These are phyloP conservation scores for Lodderomyces metapsilosis DNA, from an alignment of 1,139 yeast species.

Conservation along the genomic window DNA sequence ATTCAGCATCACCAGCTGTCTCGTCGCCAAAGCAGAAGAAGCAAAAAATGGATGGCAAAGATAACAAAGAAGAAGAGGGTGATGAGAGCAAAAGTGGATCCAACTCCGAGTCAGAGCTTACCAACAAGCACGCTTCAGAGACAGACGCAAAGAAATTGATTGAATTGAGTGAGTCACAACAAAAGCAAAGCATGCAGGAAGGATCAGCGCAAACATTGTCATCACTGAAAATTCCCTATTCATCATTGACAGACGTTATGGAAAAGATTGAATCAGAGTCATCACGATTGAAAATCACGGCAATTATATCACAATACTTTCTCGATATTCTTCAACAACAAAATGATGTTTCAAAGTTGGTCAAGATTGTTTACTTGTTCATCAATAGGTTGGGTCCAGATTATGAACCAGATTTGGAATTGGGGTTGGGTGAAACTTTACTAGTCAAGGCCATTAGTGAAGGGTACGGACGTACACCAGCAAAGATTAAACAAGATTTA, in stretches of 20 bases:
- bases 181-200: conserved; percentile 14
- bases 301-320: conserved; percentile 71
- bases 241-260: conserved; percentile 65
- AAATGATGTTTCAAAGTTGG: conserved; percentile 55
- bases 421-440: conserved; percentile 89
- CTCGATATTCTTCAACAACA: conserved; percentile 48
- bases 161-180: conserved; percentile 20
- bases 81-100: not conserved
- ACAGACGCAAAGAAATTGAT: conserved; percentile 26
- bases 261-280: conserved; percentile 76
- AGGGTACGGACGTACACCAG: conserved; percentile 77
- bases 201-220: not conserved
- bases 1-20: conserved; percentile 6
- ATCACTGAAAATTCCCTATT: conserved; percentile 51
- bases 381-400: conserved; percentile 93
- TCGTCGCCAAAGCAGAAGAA: conserved; percentile 9
- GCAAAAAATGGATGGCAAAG: conserved; percentile 3
- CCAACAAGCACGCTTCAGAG: not conserved
- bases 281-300: conserved; percentile 76
- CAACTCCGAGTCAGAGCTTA: not conserved
- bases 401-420: conserved; percentile 82
- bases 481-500: conserved; percentile 72
- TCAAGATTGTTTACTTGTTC: conserved; percentile 75
- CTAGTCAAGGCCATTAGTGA: conserved; percentile 86
- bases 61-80: not conserved